These are phyloP conservation scores for Sclerotinia subarctica DNA, from an alignment of 2,329 filamentous ascomycete genomes.

Conservation along the genomic window DNA sequence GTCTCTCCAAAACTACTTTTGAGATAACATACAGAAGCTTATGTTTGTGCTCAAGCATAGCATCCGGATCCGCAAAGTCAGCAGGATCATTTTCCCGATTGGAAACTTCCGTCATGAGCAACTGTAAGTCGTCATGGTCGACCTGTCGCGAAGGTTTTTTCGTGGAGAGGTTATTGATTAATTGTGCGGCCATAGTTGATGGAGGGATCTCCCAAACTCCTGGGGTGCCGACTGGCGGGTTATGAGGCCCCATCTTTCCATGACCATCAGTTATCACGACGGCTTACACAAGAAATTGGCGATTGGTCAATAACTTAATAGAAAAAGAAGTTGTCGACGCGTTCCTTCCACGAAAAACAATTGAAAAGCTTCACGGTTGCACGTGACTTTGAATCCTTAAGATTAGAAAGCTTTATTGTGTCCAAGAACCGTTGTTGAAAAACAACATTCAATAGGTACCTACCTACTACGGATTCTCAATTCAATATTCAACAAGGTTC, in stretches of 20 bases:
- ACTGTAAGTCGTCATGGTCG: constrained; percentile 71
- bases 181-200: constrained; percentile 82
- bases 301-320: background rate
- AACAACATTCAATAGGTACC: background rate
- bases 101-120: constrained; percentile 58
- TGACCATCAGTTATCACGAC: constrained; percentile 25
- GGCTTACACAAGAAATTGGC: background rate
- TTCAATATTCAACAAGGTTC: background rate
- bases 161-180: constrained; percentile 76
- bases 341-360: constrained; percentile 2
- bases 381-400: background rate
- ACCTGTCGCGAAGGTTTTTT: constrained; percentile 59
- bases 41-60: constrained; percentile 73
- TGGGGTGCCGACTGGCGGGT: constrained; percentile 23
- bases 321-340: constrained; percentile 13
- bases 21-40: constrained; percentile 82
- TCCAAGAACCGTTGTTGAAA: background rate
- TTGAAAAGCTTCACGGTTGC: background rate
- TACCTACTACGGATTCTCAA: background rate
- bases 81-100: constrained; percentile 58
- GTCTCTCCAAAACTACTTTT: constrained; percentile 70
- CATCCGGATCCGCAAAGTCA: constrained; percentile 50
- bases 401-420: background rate
- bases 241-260: constrained; percentile 30
- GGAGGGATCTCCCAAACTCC: constrained; percentile 47